Base-by-base conservation (phyloP, 768 basidiomycete species). In the Inosperma sp. region DNA sequence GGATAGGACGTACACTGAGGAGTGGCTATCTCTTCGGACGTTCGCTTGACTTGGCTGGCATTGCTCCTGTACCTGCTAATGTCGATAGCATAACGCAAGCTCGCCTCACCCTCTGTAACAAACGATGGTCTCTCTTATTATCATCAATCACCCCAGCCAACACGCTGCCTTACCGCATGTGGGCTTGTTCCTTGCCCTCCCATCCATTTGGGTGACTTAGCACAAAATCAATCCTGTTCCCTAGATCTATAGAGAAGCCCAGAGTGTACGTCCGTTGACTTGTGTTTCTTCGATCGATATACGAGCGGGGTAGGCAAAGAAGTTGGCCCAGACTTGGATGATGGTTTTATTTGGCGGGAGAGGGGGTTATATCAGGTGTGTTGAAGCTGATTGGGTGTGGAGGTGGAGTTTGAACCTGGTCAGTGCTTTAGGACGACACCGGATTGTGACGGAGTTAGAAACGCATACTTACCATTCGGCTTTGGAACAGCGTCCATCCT, bases 71-170 rank as follows among this genome's bases (percentile, higher is more conserved):
- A 83, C 9, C 76, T 69, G 51, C 78, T 82, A 33, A 83, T 66
- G 53, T 84, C 82, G 22, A 79, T 48, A 35, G 70, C 73, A 41
- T 65, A 79, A 53, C 79, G 77, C 13, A 79, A 62, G 56, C 73
- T 74, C 1, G 78, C 78, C 59, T 79, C 79, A n/a, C 77, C 78
- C 53, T 81, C 79, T 0, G 73, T 72, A n/a, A 79, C 72, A 19
- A 78, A 73, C n/a, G 65, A 62, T 22, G 65, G 0, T 68, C 75
- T 13, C 60, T 60, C 10, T 56, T 48, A 2, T 59, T 65, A 53
- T 71, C 66, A 0, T 66, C 62, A 2, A 77, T 59, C 2, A 78
- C 59, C 5, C 68, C 66, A 10, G 69, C 77, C 27, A 63, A 48
- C 5, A 77, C 61, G 0, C 71, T 73, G 8, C 74, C 75, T 3